Evolutionary conservation across 495 filamentous ascomycete species (phyloP).

Genomic region (Penicillium bovifimosum): DNA sequence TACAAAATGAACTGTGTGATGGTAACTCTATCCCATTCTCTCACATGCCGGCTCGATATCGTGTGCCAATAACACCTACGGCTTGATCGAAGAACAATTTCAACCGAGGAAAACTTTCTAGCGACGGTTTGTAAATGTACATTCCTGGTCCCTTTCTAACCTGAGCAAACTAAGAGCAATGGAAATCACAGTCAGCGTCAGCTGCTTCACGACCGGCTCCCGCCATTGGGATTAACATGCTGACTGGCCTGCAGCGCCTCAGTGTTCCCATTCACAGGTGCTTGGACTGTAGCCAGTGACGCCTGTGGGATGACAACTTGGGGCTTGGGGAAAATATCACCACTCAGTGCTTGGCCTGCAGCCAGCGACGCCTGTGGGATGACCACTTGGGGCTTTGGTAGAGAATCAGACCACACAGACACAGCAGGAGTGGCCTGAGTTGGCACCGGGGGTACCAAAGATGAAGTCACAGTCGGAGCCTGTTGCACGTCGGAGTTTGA

Average conservation of each 20-base stretch:
- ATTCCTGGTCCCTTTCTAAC: neutral
- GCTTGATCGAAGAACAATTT: neutral
- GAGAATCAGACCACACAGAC: neutral
- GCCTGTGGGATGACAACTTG: neutral
- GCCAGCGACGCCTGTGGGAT: neutral
- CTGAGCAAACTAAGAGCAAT: neutral
- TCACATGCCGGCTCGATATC: neutral
- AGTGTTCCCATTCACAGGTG: neutral
- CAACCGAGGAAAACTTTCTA: neutral
- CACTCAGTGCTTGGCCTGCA: neutral
- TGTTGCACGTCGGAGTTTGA: neutral
- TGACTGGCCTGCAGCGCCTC: slow-evolving; percentile 2
- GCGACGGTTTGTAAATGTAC: neutral
- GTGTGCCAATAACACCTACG: neutral
- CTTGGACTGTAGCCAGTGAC: neutral
- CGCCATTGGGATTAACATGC: slow-evolving; percentile 8
- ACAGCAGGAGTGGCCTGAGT: slow-evolving; percentile 1
- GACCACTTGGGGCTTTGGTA: neutral
- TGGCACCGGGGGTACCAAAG: neutral
- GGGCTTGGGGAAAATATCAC: neutral
- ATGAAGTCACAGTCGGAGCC: neutral
- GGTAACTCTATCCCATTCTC: neutral
- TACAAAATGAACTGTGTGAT: neutral
- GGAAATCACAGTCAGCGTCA: neutral
- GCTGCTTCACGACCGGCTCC: neutral